phyloP scores from a whole-genome alignment of 2,329 filamentous ascomycete species.

The Penicillium freii region DNA sequence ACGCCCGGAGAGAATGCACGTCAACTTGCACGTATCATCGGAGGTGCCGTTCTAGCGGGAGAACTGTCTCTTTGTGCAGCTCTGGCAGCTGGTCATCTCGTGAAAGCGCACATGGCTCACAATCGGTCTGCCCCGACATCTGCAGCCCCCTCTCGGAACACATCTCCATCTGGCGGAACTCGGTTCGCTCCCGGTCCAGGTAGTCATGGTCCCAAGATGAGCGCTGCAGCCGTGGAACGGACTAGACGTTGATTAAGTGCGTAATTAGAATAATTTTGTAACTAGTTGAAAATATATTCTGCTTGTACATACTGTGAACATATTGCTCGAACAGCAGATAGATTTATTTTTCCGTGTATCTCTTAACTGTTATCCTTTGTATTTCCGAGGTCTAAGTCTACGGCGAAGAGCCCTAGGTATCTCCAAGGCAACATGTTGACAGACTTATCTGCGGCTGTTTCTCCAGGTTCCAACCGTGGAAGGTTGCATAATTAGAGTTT shows the following conservation, averaged over 20 bases:
- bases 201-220: background rate
- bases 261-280: no score
- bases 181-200: background rate
- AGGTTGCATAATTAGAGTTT: no score
- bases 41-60: background rate
- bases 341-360: no score
- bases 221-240: background rate
- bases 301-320: no score
- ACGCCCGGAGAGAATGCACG: background rate
- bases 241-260: background rate
- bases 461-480: no score
- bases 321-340: no score
- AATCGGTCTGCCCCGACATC: background rate
- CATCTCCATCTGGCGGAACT: background rate
- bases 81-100: background rate
- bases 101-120: background rate
- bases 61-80: background rate
- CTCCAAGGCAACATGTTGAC: no score
- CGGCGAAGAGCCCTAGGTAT: no score
- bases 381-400: no score
- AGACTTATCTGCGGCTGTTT: no score
- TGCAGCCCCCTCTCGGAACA: background rate
- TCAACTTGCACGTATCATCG: background rate
- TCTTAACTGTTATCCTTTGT: no score
- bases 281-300: no score